These are phyloP conservation scores for Lavandula angustifolia DNA, from an alignment of 257 asterid genomes.

Conservation along the genomic window DNA sequence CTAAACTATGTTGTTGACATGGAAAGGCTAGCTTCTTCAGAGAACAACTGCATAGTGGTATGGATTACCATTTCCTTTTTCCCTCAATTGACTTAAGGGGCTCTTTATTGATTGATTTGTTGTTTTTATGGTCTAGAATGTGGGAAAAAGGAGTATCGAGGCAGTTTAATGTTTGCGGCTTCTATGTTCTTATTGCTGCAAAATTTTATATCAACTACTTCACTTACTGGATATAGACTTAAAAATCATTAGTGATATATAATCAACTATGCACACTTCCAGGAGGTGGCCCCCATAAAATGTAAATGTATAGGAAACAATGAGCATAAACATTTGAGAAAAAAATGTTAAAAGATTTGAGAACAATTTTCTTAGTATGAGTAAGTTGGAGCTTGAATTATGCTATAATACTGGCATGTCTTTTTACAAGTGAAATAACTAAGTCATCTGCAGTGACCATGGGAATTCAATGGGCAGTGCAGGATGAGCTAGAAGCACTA, in stretches of 20 bases:
- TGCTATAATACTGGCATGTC: constrained; percentile 18
- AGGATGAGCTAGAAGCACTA: constrained; percentile 97
- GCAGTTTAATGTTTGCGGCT: constrained; percentile 16
- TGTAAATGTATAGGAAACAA: neutral
- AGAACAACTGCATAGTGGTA: constrained; percentile 93
- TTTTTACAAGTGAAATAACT: constrained; percentile 17
- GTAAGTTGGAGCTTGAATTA: constrained; percentile 6
- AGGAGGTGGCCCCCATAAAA: neutral
- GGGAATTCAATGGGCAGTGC: constrained; percentile 82
- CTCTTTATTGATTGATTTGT: constrained; percentile 3
- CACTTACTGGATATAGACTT: neutral
- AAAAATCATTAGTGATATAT: constrained; percentile 11
- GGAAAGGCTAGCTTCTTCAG: constrained; percentile 92
- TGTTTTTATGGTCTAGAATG: constrained; percentile 6
- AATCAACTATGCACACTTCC: constrained; percentile 1
- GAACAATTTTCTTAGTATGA: neutral
- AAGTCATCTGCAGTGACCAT: constrained; percentile 44
- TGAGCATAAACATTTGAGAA: neutral
- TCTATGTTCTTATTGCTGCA: constrained; percentile 19
- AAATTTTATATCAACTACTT: constrained; percentile 22
- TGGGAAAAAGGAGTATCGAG: neutral
- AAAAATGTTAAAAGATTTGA: neutral
- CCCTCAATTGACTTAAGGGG: constrained; percentile 8
- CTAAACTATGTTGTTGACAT: constrained; percentile 68
- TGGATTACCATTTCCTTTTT: constrained; percentile 31